Evolutionary conservation across 2,329 filamentous ascomycete genomes (phyloP), one percentile per base, ranked within the genome.

Genomic region (Trichoderma harzianum): DNA sequence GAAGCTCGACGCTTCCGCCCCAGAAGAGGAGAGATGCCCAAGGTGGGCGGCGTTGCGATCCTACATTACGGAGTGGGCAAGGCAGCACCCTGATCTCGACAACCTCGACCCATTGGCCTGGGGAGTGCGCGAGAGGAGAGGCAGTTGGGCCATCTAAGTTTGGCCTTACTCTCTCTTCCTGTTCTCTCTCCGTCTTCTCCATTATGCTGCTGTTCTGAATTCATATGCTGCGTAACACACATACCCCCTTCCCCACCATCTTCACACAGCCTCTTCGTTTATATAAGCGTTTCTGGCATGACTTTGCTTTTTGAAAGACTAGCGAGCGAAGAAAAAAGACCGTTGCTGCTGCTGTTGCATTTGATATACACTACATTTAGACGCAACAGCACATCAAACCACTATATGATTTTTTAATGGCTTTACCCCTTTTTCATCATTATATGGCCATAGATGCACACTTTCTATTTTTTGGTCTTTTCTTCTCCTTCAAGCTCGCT

Each of bases 61-160:
- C 53, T 98, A 98, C 80, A 92, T 98, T 51, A 86, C 87, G 47
- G 94, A 97, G 80, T 98, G 95, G 95, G 95, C 92, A 28, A 87
- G 92, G 71, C 94, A 97, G 81, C 93, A 97, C 79, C 93, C 94
- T 6, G 87, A 89, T 73, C 89, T 96, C 80, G 86, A 89, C 75
- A 84, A 85, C 71, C 85, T 89, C 74, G 86, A 86, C 69, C 84
- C 88, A 3, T 81, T 88, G 74, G 87, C 88, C 5, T 93, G 92
- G 92, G 92, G 92, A 14, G 88, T 92, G 62, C 84, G 86, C 70
- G 90, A 89, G 73, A 83, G 90, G 72, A 83, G 89, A 78, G 92
- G 92, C 70, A 93, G 91, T 76, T 94, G 92, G 92, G 92, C 91
- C 55, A 87, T 92, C 72, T 92, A 76, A 34, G 30, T 8, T 5